Conservation (phyloP, 805 yeast species). For the Sporopachydermia quercuum region DNA sequence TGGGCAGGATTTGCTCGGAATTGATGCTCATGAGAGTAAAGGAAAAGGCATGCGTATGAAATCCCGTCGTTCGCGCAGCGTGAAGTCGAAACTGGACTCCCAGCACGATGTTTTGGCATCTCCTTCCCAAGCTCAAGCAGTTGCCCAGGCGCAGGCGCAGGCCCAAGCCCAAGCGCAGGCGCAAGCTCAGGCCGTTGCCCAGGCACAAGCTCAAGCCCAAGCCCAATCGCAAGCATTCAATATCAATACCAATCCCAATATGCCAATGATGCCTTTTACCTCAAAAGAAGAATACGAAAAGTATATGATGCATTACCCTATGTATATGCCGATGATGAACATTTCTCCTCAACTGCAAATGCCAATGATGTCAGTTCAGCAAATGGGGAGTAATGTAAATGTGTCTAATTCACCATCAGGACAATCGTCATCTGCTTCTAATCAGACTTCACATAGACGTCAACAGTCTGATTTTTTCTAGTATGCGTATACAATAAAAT, state of each 20-base stretch:
- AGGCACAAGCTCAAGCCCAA: not conserved
- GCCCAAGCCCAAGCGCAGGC: not conserved
- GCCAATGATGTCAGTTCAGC: not conserved
- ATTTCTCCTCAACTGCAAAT: not conserved
- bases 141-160: not conserved
- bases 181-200: not conserved
- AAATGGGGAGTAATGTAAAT: no score
- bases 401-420: not conserved
- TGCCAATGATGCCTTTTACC: conserved; percentile 1
- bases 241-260: not conserved
- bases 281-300: not conserved
- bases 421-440: not conserved
- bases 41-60: not conserved
- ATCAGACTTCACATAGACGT: not conserved
- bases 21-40: not conserved
- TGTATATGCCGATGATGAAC: conserved; percentile 1
- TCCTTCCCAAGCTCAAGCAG: no score
- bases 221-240: conserved; percentile 1
- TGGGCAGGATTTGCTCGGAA: not conserved
- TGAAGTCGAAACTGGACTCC: not conserved
- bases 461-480: not conserved
- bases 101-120: no score
- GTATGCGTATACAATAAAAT: not conserved
- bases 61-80: not conserved
- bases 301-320: not conserved